Percentiles rank a stretch among this genome's conserved stretches.
Conservation (phyloP, 1,139 yeast species). For the Suhomyces choctaworum region DNA sequence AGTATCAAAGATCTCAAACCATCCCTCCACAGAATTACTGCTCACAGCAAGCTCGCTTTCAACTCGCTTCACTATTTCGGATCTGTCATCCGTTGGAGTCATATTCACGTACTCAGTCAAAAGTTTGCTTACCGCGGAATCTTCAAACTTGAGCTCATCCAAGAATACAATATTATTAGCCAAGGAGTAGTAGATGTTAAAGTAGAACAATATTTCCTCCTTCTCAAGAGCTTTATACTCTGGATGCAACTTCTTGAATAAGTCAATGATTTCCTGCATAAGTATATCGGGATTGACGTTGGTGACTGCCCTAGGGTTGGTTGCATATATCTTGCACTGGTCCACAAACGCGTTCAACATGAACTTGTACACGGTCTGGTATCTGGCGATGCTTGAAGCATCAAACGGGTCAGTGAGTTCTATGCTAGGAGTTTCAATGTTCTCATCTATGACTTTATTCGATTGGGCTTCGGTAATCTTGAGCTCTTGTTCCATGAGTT, state of each 20-base stretch:
- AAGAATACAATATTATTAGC: conserved; percentile 32
- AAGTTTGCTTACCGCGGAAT: conserved; percentile 26
- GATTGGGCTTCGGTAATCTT: conserved; percentile 27
- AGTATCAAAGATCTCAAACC: conserved; percentile 36
- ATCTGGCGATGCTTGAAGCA: conserved; percentile 18
- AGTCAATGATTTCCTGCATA: conserved; percentile 22
- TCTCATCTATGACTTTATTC: conserved; percentile 18
- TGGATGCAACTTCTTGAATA: conserved; percentile 25
- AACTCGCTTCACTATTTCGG: conserved; percentile 1
- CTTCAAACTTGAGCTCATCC: conserved; percentile 32
- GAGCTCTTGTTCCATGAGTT: conserved; percentile 29
- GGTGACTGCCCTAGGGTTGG: conserved; percentile 12
- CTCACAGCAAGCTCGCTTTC: conserved; percentile 5
- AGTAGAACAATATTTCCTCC: conserved; percentile 30
- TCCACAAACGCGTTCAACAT: conserved; percentile 29
- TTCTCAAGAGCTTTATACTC: conserved; percentile 23
- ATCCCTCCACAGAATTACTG: conserved; percentile 19
- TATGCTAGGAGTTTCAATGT: conserved; percentile 23
- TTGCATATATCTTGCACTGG: conserved; percentile 23
- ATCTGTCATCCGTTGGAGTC: conserved; percentile 14
- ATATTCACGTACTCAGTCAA: conserved; percentile 20
- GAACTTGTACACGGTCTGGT: conserved; percentile 23
- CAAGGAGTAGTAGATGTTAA: conserved; percentile 33
- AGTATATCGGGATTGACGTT: conserved; percentile 22
- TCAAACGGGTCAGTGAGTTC: conserved; percentile 26